phyloP scores from a whole-genome alignment of 371 early-diverging fungal species.

The Aphelidium insulamus region DNA sequence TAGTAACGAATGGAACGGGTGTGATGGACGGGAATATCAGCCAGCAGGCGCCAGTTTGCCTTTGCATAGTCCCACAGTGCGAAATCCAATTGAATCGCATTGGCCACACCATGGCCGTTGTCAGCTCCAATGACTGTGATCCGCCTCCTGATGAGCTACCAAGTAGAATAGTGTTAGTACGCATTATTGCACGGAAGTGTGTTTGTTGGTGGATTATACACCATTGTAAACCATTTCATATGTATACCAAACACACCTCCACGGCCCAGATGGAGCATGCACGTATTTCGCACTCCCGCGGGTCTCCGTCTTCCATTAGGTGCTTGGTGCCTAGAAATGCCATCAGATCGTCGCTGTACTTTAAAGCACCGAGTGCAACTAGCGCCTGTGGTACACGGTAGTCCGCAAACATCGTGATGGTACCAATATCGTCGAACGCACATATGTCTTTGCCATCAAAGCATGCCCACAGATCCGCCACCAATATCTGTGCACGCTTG shows the following conservation, averaged over 20 bases:
- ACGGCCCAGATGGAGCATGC: slow-evolving; percentile 6
- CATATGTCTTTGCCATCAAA: slow-evolving; percentile 6
- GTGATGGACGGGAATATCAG: slow-evolving; percentile 7
- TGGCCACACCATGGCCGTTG: neutral
- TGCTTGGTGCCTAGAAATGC: neutral
- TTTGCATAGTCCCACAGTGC: slow-evolving; percentile 10
- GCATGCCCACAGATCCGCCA: slow-evolving; percentile 9
- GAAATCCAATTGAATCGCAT: slow-evolving; percentile 8
- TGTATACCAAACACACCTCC: slow-evolving; percentile 1
- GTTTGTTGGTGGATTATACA: too few species aligned
- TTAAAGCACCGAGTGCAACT: slow-evolving; percentile 4
- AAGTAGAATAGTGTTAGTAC: too few species aligned
- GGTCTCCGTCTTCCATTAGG: neutral
- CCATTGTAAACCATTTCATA: too few species aligned
- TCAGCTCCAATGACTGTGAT: neutral
- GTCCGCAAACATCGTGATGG: slow-evolving; percentile 13
- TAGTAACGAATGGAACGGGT: slow-evolving; percentile 7
- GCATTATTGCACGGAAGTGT: too few species aligned
- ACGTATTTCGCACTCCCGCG: slow-evolving; percentile 9
- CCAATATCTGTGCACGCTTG: slow-evolving; percentile 9
- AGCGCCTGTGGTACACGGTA: slow-evolving; percentile 12
- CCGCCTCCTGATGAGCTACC: neutral
- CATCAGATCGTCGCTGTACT: slow-evolving; percentile 3
- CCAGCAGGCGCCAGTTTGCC: slow-evolving; percentile 1
- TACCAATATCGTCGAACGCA: slow-evolving; percentile 7